Evolutionary conservation across 345 rosid species (phyloP).

Genomic region (Pseudoturritis turrita): DNA sequence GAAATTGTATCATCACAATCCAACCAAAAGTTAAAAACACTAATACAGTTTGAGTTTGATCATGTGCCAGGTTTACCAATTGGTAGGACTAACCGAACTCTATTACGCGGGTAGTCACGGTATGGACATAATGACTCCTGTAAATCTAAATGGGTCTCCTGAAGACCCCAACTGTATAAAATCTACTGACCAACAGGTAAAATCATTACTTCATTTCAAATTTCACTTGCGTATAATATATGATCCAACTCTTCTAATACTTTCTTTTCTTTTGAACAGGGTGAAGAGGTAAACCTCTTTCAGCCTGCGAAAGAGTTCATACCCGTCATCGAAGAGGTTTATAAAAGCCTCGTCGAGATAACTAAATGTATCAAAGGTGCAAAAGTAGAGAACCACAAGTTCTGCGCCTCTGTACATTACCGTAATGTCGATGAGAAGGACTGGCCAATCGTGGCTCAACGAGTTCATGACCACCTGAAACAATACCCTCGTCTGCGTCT

Average conservation of each 20-base stretch:
- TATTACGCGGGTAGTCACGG: conserved; percentile 99
- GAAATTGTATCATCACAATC: background rate
- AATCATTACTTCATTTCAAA: background rate
- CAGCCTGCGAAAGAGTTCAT: conserved; percentile 95
- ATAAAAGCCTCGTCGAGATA: conserved; percentile 69
- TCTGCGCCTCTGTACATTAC: conserved; percentile 93
- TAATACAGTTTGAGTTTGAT: conserved; percentile 14
- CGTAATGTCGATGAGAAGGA: conserved; percentile 93
- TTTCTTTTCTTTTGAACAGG: conserved; percentile 32
- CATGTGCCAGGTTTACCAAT: conserved; percentile 57
- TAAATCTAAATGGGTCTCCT: conserved; percentile 33
- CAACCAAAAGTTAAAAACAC: background rate
- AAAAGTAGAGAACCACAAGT: conserved; percentile 93
- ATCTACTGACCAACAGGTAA: conserved; percentile 72
- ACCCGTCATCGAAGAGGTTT: conserved; percentile 85
- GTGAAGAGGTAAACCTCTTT: conserved; percentile 79
- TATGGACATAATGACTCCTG: conserved; percentile 91
- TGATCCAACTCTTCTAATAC: background rate
- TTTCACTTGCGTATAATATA: background rate
- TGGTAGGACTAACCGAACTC: conserved; percentile 92
- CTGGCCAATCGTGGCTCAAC: conserved; percentile 77
- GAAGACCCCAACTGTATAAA: conserved; percentile 45
- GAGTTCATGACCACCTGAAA: conserved; percentile 74
- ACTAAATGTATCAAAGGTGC: conserved; percentile 71
- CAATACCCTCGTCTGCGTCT: conserved; percentile 70